Evolutionary conservation across 2,329 filamentous ascomycete genomes (phyloP).

Genomic region (Cercospora sp.): DNA sequence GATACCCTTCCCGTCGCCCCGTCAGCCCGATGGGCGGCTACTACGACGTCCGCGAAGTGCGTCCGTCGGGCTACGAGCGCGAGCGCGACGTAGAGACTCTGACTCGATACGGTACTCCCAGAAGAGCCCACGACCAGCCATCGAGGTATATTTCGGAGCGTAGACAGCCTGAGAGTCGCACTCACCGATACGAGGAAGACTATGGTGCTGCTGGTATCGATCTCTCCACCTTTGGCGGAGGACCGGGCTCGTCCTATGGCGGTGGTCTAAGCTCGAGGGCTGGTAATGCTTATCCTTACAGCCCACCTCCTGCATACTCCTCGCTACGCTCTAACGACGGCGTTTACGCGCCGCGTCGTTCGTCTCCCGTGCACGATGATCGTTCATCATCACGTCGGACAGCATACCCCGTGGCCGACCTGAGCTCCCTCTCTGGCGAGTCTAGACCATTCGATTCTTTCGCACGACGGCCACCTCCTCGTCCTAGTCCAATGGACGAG

Average conservation of each 20-base stretch:
- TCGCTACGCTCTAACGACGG: neutral
- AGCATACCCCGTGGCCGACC: neutral
- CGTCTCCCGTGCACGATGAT: neutral
- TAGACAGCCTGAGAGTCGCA: neutral
- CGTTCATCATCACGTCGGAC: slow-evolving; percentile 1
- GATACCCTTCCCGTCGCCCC: slow-evolving; percentile 7
- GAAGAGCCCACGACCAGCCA: neutral
- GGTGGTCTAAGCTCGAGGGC: neutral
- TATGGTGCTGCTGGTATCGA: slow-evolving; percentile 10
- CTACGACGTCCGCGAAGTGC: slow-evolving; percentile 5
- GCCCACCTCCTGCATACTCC: neutral
- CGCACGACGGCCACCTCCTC: slow-evolving; percentile 3
- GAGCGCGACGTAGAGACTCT: neutral
- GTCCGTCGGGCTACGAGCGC: neutral
- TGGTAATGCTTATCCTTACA: neutral
- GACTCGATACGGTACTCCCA: slow-evolving; percentile 7
- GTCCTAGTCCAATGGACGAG: neutral
- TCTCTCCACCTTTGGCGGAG: slow-evolving; percentile 3
- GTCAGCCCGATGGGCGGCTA: slow-evolving; percentile 9
- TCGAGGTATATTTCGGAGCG: neutral
- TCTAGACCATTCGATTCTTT: slow-evolving; percentile 3
- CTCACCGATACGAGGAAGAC: slow-evolving; percentile 3
- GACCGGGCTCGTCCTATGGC: neutral
- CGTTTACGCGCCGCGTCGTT: neutral
- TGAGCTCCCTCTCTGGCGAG: slow-evolving; percentile 1